phyloP scores from a whole-genome alignment of 352 stramenopile species.

The Phytophthora melonis region DNA sequence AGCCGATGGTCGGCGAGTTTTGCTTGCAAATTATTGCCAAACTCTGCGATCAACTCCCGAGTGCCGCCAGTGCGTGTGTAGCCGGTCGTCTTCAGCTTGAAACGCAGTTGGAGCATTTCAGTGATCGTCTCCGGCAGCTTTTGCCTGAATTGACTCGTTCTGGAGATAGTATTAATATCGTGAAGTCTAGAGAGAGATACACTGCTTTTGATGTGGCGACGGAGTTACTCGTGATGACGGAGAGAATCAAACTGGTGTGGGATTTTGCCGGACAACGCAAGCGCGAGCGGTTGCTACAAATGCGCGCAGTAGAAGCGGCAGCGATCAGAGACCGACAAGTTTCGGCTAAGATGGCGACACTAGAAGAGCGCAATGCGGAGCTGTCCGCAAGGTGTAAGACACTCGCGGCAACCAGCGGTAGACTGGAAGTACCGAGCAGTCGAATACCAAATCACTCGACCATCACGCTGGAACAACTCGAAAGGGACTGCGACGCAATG shows the following conservation, averaged over 20 bases:
- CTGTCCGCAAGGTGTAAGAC: conserved; percentile 12
- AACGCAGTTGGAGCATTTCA: conserved; percentile 57
- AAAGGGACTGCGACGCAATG: not conserved
- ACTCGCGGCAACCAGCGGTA: conserved; percentile 4
- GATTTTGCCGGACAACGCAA: conserved; percentile 57
- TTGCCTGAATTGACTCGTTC: conserved; percentile 16
- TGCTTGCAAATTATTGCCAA: conserved; percentile 60
- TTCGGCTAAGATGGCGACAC: conserved; percentile 7
- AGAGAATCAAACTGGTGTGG: conserved; percentile 64
- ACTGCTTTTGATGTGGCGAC: conserved; percentile 31
- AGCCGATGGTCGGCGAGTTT: conserved; percentile 63
- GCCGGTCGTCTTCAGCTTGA: conserved; percentile 41
- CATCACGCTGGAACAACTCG: not conserved
- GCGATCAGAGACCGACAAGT: conserved; percentile 20
- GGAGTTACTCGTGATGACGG: conserved; percentile 52
- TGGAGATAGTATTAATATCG: not conserved
- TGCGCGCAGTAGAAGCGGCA: conserved; percentile 19
- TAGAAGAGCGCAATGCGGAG: conserved; percentile 30
- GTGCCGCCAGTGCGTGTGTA: conserved; percentile 35
- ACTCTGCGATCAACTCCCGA: conserved; percentile 64
- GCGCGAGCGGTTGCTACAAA: conserved; percentile 45
- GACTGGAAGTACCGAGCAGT: not conserved
- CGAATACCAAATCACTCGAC: not conserved
- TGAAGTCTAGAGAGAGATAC: not conserved
- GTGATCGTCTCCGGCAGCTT: conserved; percentile 39